Evolutionary conservation across 2,329 filamentous ascomycete genomes (phyloP), one percentile per base, ranked within the genome.

Genomic region (Exophiala alcalophila): DNA sequence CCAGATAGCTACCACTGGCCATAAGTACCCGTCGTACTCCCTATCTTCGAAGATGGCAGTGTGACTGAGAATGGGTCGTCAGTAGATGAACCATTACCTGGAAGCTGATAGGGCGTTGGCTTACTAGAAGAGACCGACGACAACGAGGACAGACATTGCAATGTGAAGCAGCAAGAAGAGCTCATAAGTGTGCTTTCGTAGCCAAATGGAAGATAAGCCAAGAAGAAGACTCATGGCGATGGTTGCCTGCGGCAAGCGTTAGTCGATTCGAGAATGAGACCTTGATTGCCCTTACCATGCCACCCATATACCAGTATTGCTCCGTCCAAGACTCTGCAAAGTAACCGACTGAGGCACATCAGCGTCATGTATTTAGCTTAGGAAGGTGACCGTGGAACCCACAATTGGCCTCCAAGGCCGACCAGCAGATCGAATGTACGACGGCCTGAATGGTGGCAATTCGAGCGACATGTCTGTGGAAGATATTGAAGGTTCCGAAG

Each of bases 401-500:
- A 49, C 47, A 42, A 8, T 40, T 29, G 3, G 18, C 27, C 28
- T 49, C 37, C 5, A 52, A 18, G 1, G 74, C 47, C 0, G 76
- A 71, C 47, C 83, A 86, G 0, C 74, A 72, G 1, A 81, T 44
- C 0, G 80, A 81, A 54, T 86, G 83, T 0, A 81, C 59, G 1
- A 84, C 67, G 1, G 79, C 81, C 51, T 84, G 72, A 0, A 80
- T 43, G 0, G 80, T 81, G 4, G 79, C 72, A 2, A 83, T 68
- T 12, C 81, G 69, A 0, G 83, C 81, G 3, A 81, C 69, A 70
- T 80, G 81, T 0, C 82, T 76, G 59, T 86, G 83, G 38, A 84
- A 84, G 27, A 78, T 72, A 52, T 78, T 85, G 55, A 79, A 85
- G 0, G 78, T 80, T 2, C 72, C 71, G 58, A 82, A 84, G 8